Base-by-base conservation (phyloP, 768 basidiomycete species). In the Clavaria fumosa region DNA sequence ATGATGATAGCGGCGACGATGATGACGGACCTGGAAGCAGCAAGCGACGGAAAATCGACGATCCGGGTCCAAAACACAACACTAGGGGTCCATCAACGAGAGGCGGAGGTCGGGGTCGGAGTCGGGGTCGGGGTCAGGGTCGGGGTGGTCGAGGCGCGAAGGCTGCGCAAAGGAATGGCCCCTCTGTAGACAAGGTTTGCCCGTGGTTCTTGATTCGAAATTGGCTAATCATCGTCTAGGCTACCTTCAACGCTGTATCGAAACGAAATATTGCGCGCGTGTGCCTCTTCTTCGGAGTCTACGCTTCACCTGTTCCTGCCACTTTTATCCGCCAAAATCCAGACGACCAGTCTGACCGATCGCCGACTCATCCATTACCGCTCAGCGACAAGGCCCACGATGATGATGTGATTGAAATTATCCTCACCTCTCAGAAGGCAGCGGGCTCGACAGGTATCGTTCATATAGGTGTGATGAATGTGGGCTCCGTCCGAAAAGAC, bases 1-100 rank as follows among this genome's bases (percentile, higher is more conserved):
- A 43, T 41, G 20, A 22, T 42, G 6, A 39, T 34, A 35, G 45
- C 48, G 30, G 48, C 46, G n/a, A 43, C 43, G 37, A 46, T 46
- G 34, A 36, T 42, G 9, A 45, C 47, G 40, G 14, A 14, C 9
- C 9, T 14, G 9, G 26, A 28, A 28, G 26, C 9, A 28, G 26
- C 26, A 28, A 28, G 26, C 26, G 26, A 28, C 26, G 26, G 14
- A 28, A 28, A 28, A 9, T 9, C 9, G 14, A 28, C 26, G 26
- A 14, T 28, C 9, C 26, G 26, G 26, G 14, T 28, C 14, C 49
- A 46, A 5, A 36, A 36, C n/a, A 50, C 43, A 12, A 12, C 21
- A n/a, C n/a, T n/a, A n/a, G n/a, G n/a, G n/a, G n/a, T n/a, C n/a
- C n/a, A n/a, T n/a, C n/a, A n/a, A n/a, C n/a, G 5, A 46, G 27